phyloP scores from a whole-genome alignment of 169 alveolate species.

The Plasmodium inui region DNA sequence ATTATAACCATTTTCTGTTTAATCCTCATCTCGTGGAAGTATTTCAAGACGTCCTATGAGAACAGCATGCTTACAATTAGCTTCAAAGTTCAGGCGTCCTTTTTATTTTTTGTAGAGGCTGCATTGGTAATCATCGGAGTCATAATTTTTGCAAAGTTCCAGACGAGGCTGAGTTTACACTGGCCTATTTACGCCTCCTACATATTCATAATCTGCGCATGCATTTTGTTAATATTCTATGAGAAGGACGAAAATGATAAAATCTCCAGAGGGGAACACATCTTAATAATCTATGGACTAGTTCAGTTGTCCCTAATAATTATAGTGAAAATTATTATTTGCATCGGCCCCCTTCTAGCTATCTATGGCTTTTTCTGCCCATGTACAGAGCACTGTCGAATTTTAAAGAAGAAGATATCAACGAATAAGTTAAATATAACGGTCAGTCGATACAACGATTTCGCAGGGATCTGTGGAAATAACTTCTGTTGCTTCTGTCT shows the following conservation, averaged over 20 bases:
- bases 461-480: slow-evolving; percentile 84
- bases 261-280: slow-evolving; percentile 72
- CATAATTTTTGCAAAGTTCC: slow-evolving; percentile 82
- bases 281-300: slow-evolving; percentile 76
- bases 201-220: slow-evolving; percentile 80
- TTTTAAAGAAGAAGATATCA: slow-evolving; percentile 73
- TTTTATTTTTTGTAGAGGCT: slow-evolving; percentile 55
- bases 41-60: slow-evolving; percentile 44
- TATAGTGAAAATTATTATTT: slow-evolving; percentile 77
- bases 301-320: slow-evolving; percentile 79
- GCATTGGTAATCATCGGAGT: slow-evolving; percentile 62
- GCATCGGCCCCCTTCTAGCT: slow-evolving; percentile 82
- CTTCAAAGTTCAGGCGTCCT: slow-evolving; percentile 30
- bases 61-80: slow-evolving; percentile 33
- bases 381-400: slow-evolving; percentile 85
- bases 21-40: slow-evolving; percentile 77
- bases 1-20: slow-evolving; percentile 82
- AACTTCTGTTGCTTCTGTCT: slow-evolving; percentile 81
- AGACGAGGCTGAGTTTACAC: slow-evolving; percentile 79
- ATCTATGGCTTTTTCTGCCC: slow-evolving; percentile 85
- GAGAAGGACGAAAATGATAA: slow-evolving; percentile 71
- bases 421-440: slow-evolving; percentile 79
- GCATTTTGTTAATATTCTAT: slow-evolving; percentile 77
- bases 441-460: slow-evolving; percentile 84
- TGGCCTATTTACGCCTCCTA: slow-evolving; percentile 85